These are phyloP conservation scores for Potentilla sterilis DNA, from an alignment of 306 rosid genomes.

Conservation along the genomic window DNA sequence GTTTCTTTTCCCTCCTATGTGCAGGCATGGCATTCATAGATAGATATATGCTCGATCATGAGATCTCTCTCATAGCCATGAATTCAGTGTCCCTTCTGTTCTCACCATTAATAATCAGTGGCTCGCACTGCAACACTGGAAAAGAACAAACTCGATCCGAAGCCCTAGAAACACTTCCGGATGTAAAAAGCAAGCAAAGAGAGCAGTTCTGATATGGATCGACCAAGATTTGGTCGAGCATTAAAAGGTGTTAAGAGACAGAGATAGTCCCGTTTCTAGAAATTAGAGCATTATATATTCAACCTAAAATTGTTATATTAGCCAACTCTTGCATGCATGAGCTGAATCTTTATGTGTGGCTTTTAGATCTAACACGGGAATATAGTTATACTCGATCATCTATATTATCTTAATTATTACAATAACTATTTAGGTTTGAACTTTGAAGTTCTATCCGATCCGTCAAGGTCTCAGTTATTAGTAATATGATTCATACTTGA, in stretches of 20 bases:
- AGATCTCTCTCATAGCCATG: conserved; percentile 36
- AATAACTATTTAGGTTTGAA: no score
- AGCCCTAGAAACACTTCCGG: conserved; percentile 2
- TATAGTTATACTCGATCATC: neutral
- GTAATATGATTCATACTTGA: no score
- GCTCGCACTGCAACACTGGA: conserved; percentile 4
- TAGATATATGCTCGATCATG: neutral
- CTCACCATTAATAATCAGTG: conserved; percentile 18
- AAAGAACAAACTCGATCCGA: conserved; percentile 5
- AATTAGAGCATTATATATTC: neutral
- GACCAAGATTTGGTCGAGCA: conserved; percentile 7
- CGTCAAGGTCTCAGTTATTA: no score
- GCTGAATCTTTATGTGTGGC: neutral
- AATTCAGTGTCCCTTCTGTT: conserved; percentile 59
- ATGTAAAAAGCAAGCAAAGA: neutral
- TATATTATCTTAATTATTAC: no score
- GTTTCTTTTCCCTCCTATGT: conserved; percentile 24
- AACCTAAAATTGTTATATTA: neutral
- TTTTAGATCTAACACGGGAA: neutral
- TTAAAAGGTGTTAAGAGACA: neutral
- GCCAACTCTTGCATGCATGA: no score
- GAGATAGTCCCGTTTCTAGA: neutral
- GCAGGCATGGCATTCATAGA: conserved; percentile 30
- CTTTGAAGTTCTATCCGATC: no score
- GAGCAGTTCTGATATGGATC: neutral